Base-by-base conservation (phyloP, 148 eudicot genomes). In the Euryodendron excelsum region DNA sequence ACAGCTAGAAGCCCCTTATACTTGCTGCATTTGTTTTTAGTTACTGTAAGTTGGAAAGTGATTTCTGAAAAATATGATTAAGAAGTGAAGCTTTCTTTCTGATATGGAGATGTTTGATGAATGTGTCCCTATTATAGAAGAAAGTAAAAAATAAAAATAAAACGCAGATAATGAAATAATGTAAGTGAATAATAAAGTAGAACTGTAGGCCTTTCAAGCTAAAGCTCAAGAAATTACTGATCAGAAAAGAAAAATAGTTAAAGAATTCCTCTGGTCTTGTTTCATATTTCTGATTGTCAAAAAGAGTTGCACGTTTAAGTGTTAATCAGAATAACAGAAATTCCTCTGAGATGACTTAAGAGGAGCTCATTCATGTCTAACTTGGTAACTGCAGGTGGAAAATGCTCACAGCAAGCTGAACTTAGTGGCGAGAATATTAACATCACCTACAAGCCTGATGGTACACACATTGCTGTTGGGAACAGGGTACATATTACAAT, bases 391-490 rank as follows among this genome's bases (percentile, higher is more conserved):
- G 74, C 86, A 95, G 98, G 89, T 89, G 98, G 97, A 59, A 94
- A 95, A 89, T 95, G 97, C 85, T 91, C 98, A 62, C 98, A 93
- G 85, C 97, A 87, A 78, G 88, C 91, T 65, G 98, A 93, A 82
- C 94, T 95, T 79, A 95, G 97, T 78, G 98, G 98, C 36, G 98
- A 95, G 78, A 95, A 95, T 83, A 95, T 95, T 70, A 95, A 95
- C 82, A 95, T 95, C 72, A 93, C 98, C 53, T 93, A 91, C 75
- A 95, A 91, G 88, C 96, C 97, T 65, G 99, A 95, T 78, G 99
- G 97, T 69, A 86, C 91, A 70, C 94, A 93, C 75, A 80, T 95
- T 37, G 99, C 99, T 76, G 99, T 95, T 83, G 99, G 99, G 33
- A 95, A 95, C 81, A 86, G 99, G 96, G 99, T 95, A 87, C 56